Evolutionary conservation across 805 yeast genomes (phyloP), one percentile per base, ranked within the genome.

Genomic region (Schwanniomyces sp.): DNA sequence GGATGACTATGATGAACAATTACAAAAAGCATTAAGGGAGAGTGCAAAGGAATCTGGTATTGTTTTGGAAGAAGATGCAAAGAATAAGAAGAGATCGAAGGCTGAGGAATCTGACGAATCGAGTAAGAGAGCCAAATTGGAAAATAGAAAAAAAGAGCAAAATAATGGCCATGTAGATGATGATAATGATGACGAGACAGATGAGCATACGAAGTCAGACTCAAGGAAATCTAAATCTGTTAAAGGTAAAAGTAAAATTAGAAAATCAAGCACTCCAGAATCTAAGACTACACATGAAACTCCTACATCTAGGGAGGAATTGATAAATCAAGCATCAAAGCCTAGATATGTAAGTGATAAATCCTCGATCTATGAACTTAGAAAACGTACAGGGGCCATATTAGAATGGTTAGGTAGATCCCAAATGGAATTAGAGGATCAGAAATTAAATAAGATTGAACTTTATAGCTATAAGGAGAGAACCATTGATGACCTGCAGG

Each of bases 351-450:
- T 96, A 6, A 85, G 85, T 49, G 83, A 84, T 17, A 79, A 89
- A 46, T 80, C 88, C 3, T 80, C 91, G 3, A 66, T 91, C 50
- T 79, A 80, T 55, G 99, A 92, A 64, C 86, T 92, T 88, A 80
- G 91, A 47, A 83, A 89, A 59, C 78, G 99, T 49, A 87, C 91
- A 1, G 86, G 89, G 2, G 95, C 97, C 1, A 92, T 92, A 17
- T 70, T 92, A 56, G 98, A 94, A 67, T 94, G 91, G 76, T 79
- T 92, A 24, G 89, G 91, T 10, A 76, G 96, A 45, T 87, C 95
- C 1, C 96, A 91, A 64, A 67, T 85, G 51, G 98, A 92, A 59
- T 69, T 92, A 51, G 84, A 85, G 41, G 80, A 80, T 44, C 96
- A 91, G 56, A 85, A 84, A 54, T 69, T 76, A n/a, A 80, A 77